Evolutionary conservation across 2,329 filamentous ascomycete species (phyloP).

Genomic region (Botryotinia convoluta): DNA sequence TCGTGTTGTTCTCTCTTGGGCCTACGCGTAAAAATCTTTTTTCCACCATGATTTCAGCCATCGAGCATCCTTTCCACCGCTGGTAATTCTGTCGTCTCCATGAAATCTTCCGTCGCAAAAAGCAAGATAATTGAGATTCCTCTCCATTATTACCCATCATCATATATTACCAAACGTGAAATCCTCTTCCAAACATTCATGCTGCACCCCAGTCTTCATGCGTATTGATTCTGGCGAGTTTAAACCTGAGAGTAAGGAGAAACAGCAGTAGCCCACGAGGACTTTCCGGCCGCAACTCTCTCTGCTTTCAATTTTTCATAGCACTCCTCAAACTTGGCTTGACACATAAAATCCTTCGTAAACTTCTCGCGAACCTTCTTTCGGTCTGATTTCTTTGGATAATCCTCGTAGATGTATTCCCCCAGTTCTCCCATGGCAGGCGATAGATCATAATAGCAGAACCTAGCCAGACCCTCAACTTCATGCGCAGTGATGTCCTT

Average conservation of each 20-base stretch:
- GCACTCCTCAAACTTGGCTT: background rate
- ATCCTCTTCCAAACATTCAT: background rate
- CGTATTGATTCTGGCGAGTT: background rate
- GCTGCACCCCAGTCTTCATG: background rate
- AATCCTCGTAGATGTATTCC: background rate
- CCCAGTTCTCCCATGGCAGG: background rate
- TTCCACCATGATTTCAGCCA: no score
- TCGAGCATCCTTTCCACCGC: background rate
- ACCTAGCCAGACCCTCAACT: background rate
- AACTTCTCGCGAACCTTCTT: background rate
- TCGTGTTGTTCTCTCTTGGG: background rate
- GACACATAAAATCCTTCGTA: background rate
- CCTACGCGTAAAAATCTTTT: no score
- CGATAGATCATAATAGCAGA: background rate
- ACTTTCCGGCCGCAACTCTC: background rate
- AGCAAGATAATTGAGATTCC: background rate
- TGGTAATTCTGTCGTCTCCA: background rate
- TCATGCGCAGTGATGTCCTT: background rate
- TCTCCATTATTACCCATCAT: background rate
- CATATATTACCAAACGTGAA: background rate
- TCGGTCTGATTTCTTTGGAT: background rate
- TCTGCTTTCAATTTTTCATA: background rate
- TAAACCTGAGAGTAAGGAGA: background rate
- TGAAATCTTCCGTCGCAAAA: background rate
- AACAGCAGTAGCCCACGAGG: background rate